These are phyloP conservation scores for Fraxinus americana DNA, from an alignment of 257 asterid genomes.

Conservation along the genomic window DNA sequence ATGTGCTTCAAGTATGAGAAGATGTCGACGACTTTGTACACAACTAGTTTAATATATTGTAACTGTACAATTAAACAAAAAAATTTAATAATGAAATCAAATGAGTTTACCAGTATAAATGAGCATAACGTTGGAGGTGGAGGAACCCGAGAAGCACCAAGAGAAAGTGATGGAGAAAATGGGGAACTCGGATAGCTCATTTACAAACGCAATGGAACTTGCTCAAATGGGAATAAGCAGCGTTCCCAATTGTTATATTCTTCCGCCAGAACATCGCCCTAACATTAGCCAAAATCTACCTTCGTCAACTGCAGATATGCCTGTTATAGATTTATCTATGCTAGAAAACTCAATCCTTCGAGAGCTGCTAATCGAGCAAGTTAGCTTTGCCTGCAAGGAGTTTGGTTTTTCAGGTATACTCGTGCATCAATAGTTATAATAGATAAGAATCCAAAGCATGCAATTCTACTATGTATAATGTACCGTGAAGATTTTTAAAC, in stretches of 20 bases:
- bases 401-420: constrained; percentile 51
- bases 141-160: neutral
- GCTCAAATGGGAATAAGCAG: constrained; percentile 36
- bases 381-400: constrained; percentile 46
- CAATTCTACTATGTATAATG: neutral
- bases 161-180: constrained; percentile 28
- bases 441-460: neutral
- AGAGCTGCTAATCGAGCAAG: constrained; percentile 32
- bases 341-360: constrained; percentile 34
- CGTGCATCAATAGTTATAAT: constrained; percentile 7
- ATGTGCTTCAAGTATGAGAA: no score
- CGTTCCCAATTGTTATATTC: constrained; percentile 44
- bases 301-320: constrained; percentile 32
- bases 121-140: no score
- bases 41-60: no score
- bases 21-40: no score
- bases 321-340: constrained; percentile 47
- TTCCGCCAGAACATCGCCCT: constrained; percentile 53
- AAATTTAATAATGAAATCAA: no score
- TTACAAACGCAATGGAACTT: constrained; percentile 45
- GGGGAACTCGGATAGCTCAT: constrained; percentile 27
- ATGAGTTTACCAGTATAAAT: no score
- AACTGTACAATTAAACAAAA: no score
- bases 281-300: constrained; percentile 16
- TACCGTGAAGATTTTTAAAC: neutral